These are phyloP conservation scores for Colletotrichum tanaceti DNA, from an alignment of 2,329 filamentous ascomycete species.

Conservation along the genomic window DNA sequence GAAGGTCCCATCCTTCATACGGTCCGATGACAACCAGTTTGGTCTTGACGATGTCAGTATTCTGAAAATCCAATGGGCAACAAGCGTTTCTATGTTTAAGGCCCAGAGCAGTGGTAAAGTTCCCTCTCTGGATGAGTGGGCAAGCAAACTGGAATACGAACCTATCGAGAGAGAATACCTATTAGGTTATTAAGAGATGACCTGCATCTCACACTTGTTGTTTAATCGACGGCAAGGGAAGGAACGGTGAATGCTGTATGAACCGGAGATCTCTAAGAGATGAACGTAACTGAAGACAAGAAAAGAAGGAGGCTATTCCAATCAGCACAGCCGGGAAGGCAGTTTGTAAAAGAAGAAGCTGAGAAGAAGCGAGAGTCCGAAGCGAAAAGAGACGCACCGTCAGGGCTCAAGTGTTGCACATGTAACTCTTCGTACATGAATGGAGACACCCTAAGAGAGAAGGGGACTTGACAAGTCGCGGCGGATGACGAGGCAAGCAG, in stretches of 20 bases:
- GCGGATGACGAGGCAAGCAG: constrained; percentile 5
- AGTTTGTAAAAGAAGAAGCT: constrained; percentile 32
- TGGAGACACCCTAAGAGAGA: constrained; percentile 24
- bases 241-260: constrained; percentile 13
- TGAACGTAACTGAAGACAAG: constrained; percentile 31
- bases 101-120: not conserved
- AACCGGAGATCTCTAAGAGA: constrained; percentile 12
- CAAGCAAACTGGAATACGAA: constrained; percentile 7
- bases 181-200: constrained; percentile 40
- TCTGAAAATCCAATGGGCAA: not conserved
- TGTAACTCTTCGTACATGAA: constrained; percentile 38
- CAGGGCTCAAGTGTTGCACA: constrained; percentile 33
- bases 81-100: not conserved
- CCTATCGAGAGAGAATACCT: constrained; percentile 24
- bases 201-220: constrained; percentile 29
- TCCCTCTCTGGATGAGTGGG: not conserved
- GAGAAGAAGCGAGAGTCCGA: constrained; percentile 24
- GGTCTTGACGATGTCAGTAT: constrained; percentile 26
- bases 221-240: constrained; percentile 16
- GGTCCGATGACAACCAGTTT: constrained; percentile 18
- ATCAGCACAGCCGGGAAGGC: constrained; percentile 20
- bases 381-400: constrained; percentile 5
- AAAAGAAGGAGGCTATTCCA: constrained; percentile 33
- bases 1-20: constrained; percentile 43
- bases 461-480: constrained; percentile 9